Conservation (phyloP, 345 rosid species). For the Garcia nutans region DNA sequence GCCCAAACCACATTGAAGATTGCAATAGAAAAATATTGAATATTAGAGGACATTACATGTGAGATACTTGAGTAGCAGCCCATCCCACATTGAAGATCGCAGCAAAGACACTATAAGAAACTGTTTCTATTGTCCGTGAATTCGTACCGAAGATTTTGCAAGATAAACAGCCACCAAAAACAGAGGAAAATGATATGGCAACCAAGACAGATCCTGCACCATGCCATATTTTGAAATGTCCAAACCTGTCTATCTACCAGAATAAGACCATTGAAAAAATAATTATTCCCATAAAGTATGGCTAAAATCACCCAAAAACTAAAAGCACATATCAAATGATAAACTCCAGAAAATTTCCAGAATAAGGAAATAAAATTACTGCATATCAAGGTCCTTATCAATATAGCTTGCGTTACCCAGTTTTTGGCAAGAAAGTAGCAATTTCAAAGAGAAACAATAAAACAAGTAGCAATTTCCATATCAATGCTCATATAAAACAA, state of each 20-base stretch:
- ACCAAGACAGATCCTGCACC: constrained; percentile 88
- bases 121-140: constrained; percentile 52
- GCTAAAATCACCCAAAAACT: background rate
- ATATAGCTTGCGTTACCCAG: background rate
- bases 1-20: background rate
- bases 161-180: constrained; percentile 86
- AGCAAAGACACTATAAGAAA: constrained; percentile 78
- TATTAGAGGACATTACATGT: constrained; percentile 59
- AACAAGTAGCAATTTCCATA: too few relatives aligned
- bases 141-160: constrained; percentile 55
- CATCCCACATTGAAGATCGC: constrained; percentile 95
- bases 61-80: constrained; percentile 98
- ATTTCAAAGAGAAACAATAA: background rate
- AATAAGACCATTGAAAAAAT: constrained; percentile 17
- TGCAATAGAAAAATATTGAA: background rate
- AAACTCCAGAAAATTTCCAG: constrained; percentile 3
- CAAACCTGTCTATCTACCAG: constrained; percentile 92
- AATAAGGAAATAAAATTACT: background rate
- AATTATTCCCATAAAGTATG: background rate
- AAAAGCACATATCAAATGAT: background rate
- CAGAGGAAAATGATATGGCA: constrained; percentile 91
- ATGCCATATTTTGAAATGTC: constrained; percentile 93
- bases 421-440: background rate
- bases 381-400: background rate
- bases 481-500: too few relatives aligned